These are phyloP conservation scores for Aureococcus anophagefferens DNA, from an alignment of 108 stramenopile genomes.

Conservation along the genomic window DNA sequence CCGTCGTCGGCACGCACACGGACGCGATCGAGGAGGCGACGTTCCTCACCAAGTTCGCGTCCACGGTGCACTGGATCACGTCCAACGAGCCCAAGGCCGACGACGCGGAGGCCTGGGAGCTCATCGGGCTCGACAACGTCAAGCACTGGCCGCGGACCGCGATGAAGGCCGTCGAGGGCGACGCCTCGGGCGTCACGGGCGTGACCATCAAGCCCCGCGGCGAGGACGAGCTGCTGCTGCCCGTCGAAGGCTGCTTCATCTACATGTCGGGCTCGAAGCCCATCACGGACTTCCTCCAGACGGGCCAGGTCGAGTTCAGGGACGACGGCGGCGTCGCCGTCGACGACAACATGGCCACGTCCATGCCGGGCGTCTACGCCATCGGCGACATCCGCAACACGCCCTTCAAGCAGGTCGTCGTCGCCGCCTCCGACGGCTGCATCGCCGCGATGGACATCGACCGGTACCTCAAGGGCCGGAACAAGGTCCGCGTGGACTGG, in stretches of 20 bases:
- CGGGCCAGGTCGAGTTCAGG: conserved; percentile 32
- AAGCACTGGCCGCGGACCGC: conserved; percentile 32
- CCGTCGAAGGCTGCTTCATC: conserved; percentile 51
- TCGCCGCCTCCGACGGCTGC: conserved; percentile 50
- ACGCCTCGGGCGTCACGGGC: conserved; percentile 40
- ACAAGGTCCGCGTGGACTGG: conserved; percentile 40
- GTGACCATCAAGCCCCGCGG: conserved; percentile 19
- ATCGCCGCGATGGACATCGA: conserved; percentile 54
- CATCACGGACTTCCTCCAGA: conserved; percentile 46
- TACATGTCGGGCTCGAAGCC: conserved; percentile 53
- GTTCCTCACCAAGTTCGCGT: conserved; percentile 54
- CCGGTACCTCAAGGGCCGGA: conserved; percentile 45
- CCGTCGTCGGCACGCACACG: conserved; percentile 44
- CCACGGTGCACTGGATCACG: conserved; percentile 52
- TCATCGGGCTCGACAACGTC: conserved; percentile 30
- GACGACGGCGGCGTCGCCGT: conserved; percentile 48
- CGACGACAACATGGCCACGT: conserved; percentile 45
- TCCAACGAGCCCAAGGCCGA: neutral
- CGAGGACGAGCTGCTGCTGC: conserved; percentile 22
- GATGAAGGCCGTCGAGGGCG: conserved; percentile 39
- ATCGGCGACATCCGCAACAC: conserved; percentile 56
- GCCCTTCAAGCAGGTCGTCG: conserved; percentile 55
- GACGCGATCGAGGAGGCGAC: conserved; percentile 63
- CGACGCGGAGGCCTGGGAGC: conserved; percentile 3
- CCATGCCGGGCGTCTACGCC: conserved; percentile 33